Evolutionary conservation across 2,329 filamentous ascomycete species (phyloP), one percentile per base, ranked within the genome.

Genomic region (Fusarium sp.): DNA sequence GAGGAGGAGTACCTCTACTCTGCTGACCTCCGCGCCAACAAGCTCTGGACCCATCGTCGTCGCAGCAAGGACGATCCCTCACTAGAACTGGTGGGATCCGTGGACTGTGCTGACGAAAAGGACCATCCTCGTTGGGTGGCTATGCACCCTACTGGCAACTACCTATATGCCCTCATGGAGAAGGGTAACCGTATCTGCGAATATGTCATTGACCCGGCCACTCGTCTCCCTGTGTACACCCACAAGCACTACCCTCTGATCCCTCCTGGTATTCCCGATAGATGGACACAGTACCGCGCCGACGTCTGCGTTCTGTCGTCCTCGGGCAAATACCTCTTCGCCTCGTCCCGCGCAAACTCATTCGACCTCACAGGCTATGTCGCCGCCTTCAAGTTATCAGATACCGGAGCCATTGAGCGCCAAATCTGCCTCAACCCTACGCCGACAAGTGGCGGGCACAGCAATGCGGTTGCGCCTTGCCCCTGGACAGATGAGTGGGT

Each of bases 91-190:
- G 86, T 95, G 57, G 92, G 92, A 70, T 89, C 86, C 75, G 84
- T 94, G 34, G 87, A 91, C 66, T 92, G 92, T 30, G 92, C 92
- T 0, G 84, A 85, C 45, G 80, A 86, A 4, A 85, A 85, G 64
- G 93, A 97, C 78, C 93, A 96, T 78, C 93, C 93, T 16, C 88
- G 93, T 74, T 97, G 93, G 93, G 92, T 97, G 15, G 92, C 92
- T 72, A 90, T 97, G 77, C 92, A 95, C 78, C 90, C 91, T 4
- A 87, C 87, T 2, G 92, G 92, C 20, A 86, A 89, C 60, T 94
- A 93, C 79, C 85, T 97, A 58, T 97, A 97, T 80, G 92, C 88
- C 9, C 84, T 97, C 72, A 97, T 96, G 92, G 93, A 97, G 80
- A 91, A 90, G n/a, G 92, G 93, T 56, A 97, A 97, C 82, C 85